Percentiles rank a stretch among this genome's conserved stretches.
Conservation (phyloP, 1,139 yeast genomes). For the Martiniozyma asiatica region DNA sequence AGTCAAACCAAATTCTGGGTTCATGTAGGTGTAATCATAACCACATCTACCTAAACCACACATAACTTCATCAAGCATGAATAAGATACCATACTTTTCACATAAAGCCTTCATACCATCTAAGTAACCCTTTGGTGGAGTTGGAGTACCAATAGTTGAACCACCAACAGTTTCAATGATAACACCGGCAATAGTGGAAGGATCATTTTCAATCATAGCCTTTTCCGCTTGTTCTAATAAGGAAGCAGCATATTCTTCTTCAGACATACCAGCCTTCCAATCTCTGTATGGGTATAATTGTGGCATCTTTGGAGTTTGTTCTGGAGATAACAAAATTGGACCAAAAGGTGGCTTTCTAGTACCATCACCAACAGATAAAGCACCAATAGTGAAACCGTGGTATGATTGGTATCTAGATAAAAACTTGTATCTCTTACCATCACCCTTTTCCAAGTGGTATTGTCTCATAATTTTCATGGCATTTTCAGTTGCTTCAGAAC, state of each 20-base stretch:
- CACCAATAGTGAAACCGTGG: constrained; percentile 48
- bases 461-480: constrained; percentile 38
- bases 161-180: constrained; percentile 48
- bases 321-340: constrained; percentile 29
- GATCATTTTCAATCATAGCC: constrained; percentile 35
- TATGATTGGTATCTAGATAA: constrained; percentile 43
- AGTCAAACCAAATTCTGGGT: constrained; percentile 23
- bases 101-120: constrained; percentile 41
- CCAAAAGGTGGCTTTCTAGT: constrained; percentile 31
- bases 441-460: constrained; percentile 40
- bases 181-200: constrained; percentile 42
- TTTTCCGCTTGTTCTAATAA: constrained; percentile 38
- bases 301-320: constrained; percentile 33
- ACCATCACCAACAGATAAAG: constrained; percentile 35
- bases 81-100: constrained; percentile 45
- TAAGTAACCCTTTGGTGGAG: constrained; percentile 46
- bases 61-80: constrained; percentile 55
- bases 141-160: constrained; percentile 43
- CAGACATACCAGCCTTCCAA: constrained; percentile 34
- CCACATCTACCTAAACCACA: constrained; percentile 53
- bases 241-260: constrained; percentile 35
- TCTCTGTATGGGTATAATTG: constrained; percentile 41
- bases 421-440: constrained; percentile 34
- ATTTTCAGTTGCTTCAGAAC: constrained; percentile 51
- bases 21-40: constrained; percentile 19